These are phyloP conservation scores for Penicillium sp. DNA, from an alignment of 2,329 filamentous ascomycete genomes.

Conservation along the genomic window DNA sequence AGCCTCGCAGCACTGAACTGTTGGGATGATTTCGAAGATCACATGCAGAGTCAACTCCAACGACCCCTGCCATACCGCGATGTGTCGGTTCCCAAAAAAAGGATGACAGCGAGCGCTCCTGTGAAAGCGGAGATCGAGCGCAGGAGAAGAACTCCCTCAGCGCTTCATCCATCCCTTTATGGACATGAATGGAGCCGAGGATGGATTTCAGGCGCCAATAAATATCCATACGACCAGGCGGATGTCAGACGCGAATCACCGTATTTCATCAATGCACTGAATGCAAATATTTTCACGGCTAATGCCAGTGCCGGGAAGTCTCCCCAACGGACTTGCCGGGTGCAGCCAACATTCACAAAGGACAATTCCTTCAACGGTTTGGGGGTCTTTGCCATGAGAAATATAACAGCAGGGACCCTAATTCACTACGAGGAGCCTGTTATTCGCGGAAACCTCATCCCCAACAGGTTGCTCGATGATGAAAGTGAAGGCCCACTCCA, in stretches of 20 bases:
- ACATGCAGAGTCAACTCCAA: conserved; percentile 18
- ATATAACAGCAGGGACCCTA: conserved; percentile 23
- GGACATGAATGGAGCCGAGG: conserved; percentile 27
- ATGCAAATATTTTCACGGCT: conserved; percentile 19
- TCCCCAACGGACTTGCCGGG: conserved; percentile 1
- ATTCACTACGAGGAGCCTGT: conserved; percentile 35
- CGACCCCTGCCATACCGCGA: conserved; percentile 21
- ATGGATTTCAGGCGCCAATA: conserved; percentile 10
- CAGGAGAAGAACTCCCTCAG: not conserved
- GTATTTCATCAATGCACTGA: conserved; percentile 20
- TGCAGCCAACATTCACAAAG: not conserved
- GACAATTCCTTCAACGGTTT: conserved; percentile 8
- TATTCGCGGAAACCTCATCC: conserved; percentile 32
- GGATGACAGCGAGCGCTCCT: conserved; percentile 8
- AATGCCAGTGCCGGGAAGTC: not conserved
- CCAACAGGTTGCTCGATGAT: conserved; percentile 5
- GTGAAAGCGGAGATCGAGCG: conserved; percentile 1
- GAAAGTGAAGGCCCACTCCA: not conserved
- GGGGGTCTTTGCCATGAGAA: conserved; percentile 26
- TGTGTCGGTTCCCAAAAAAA: conserved; percentile 16
- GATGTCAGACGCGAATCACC: conserved; percentile 19
- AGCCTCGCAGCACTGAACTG: conserved; percentile 29
- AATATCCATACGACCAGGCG: conserved; percentile 27
- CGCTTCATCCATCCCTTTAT: conserved; percentile 13
- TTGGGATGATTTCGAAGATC: conserved; percentile 27